Percentiles rank a stretch among this genome's conserved stretches.
phyloP scores from a whole-genome alignment of 768 basidiomycete species.

The Hortiboletus flavorubellus region DNA sequence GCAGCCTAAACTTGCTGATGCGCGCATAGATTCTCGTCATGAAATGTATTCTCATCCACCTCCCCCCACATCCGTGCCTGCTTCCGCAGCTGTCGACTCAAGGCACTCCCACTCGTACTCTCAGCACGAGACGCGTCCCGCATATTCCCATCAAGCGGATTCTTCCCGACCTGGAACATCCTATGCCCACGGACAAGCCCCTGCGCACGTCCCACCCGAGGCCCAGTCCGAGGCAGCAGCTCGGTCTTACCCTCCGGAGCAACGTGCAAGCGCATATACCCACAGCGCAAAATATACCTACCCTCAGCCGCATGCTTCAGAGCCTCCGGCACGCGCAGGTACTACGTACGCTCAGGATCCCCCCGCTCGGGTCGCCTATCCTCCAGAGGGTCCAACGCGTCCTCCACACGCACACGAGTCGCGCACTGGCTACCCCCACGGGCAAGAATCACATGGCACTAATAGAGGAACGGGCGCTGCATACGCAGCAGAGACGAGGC shows the following conservation, averaged over 20 bases:
- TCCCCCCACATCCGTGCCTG: slow-evolving; percentile 12
- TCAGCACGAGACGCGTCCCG: slow-evolving; percentile 21
- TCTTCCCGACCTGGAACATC: slow-evolving; percentile 20
- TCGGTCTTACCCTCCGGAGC: slow-evolving; percentile 17
- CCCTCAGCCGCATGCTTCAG: slow-evolving; percentile 17
- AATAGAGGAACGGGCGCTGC: slow-evolving; percentile 3
- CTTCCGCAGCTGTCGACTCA: slow-evolving; percentile 15
- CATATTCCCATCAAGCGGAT: slow-evolving; percentile 20
- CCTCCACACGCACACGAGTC: slow-evolving; percentile 16
- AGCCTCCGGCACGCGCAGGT: slow-evolving; percentile 14
- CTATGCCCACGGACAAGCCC: slow-evolving; percentile 16
- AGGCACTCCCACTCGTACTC: slow-evolving; percentile 21
- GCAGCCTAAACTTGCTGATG: slow-evolving; percentile 20
- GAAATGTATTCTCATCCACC: slow-evolving; percentile 21
- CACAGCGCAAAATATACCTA: slow-evolving; percentile 25
- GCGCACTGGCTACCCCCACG: slow-evolving; percentile 14
- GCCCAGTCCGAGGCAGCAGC: slow-evolving; percentile 15
- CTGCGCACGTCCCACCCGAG: slow-evolving; percentile 7
- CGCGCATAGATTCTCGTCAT: slow-evolving; percentile 26
- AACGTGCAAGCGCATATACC: slow-evolving; percentile 20
- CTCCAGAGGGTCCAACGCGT: slow-evolving; percentile 14
- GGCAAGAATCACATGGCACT: slow-evolving; percentile 17
- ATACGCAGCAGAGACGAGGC: slow-evolving; percentile 21
- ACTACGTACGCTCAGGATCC: slow-evolving; percentile 17
- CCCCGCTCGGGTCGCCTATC: slow-evolving; percentile 14